Conservation (phyloP, 345 rosid genomes). For the Dimocarpus longan region DNA sequence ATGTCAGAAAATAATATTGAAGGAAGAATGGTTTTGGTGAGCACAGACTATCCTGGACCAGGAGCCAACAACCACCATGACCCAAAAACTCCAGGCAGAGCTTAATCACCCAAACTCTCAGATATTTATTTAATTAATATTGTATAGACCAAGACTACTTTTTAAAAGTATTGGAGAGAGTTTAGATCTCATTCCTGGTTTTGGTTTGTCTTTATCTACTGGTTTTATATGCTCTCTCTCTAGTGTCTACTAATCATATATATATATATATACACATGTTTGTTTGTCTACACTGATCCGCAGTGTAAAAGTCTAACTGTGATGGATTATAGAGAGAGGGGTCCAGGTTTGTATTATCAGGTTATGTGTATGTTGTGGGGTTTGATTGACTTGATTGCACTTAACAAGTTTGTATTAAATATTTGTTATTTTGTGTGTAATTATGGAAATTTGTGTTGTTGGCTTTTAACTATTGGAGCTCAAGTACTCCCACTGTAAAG, state of each 20-base stretch:
- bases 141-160: constrained; percentile 10
- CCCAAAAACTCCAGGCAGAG: constrained; percentile 55
- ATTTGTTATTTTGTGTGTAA: neutral
- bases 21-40: constrained; percentile 55
- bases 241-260: neutral
- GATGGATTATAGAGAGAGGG: no score
- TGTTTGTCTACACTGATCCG: neutral
- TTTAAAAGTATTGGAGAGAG: neutral
- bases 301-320: constrained; percentile 2
- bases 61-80: constrained; percentile 74
- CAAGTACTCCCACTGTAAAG: neutral
- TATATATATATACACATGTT: neutral
- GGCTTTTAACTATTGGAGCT: neutral
- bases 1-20: constrained; percentile 22
- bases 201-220: constrained; percentile 4
- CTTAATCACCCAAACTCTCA: constrained; percentile 11
- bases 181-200: constrained; percentile 9
- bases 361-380: neutral
- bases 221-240: neutral
- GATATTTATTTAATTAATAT: constrained; percentile 1
- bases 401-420: neutral
- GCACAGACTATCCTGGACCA: constrained; percentile 68
- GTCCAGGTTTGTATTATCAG: no score
- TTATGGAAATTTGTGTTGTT: neutral
- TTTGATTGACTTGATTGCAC: neutral